A percentile compares a stretch with the other conserved stretches of the same genome.
These are phyloP conservation scores for Calonectria hongkongensis DNA, from an alignment of 2,329 filamentous ascomycete genomes.

Conservation along the genomic window DNA sequence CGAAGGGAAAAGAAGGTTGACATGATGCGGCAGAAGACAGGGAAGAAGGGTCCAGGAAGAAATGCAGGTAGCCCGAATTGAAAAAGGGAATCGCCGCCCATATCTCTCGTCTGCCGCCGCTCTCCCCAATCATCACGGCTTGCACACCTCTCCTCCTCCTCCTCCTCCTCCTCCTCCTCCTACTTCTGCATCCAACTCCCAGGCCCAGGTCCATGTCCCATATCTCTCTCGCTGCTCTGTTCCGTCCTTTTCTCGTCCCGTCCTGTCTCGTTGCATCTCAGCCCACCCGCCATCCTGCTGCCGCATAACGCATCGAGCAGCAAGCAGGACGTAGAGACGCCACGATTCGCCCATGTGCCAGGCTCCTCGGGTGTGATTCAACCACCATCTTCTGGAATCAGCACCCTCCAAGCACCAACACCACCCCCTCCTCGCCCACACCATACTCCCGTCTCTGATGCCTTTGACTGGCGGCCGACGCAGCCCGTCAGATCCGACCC, in stretches of 20 bases:
- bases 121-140: not conserved
- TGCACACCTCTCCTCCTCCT: not conserved
- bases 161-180: not conserved
- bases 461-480: slow-evolving; percentile 7
- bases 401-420: not conserved
- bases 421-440: not conserved
- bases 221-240: not conserved
- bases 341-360: slow-evolving; percentile 23
- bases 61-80: not conserved
- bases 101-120: no score
- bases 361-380: slow-evolving; percentile 23
- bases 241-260: slow-evolving; percentile 4
- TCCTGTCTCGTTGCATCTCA: not conserved
- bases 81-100: not conserved
- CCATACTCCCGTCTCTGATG: slow-evolving; percentile 11
- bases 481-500: slow-evolving; percentile 27
- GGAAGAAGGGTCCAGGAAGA: not conserved
- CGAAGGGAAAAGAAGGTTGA: not conserved
- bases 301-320: not conserved
- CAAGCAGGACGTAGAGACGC: not conserved
- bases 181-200: not conserved
- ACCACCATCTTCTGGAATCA: slow-evolving; percentile 17
- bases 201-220: not conserved
- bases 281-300: not conserved
- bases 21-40: not conserved